These are phyloP conservation scores for Parachlorella kessleri DNA, from an alignment of 139 green algal species.

Conservation along the genomic window DNA sequence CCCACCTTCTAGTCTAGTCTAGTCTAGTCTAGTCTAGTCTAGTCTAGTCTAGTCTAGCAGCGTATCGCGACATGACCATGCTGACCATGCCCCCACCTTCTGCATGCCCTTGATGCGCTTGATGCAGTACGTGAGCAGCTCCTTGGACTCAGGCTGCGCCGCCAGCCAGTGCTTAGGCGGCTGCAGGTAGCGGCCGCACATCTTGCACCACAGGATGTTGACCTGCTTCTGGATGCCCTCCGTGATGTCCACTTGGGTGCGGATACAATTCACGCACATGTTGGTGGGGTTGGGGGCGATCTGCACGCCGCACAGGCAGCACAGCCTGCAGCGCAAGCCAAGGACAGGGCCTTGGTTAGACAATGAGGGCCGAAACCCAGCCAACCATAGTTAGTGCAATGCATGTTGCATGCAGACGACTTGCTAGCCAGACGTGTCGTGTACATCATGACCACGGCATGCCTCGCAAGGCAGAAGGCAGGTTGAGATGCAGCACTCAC, in stretches of 20 bases:
- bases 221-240: slow-evolving; percentile 93
- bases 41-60: too few species aligned
- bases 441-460: not conserved
- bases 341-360: too few species aligned
- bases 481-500: slow-evolving; percentile 50
- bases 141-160: slow-evolving; percentile 93
- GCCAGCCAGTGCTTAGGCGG: slow-evolving; percentile 94
- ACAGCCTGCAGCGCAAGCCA: slow-evolving; percentile 57
- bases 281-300: slow-evolving; percentile 95
- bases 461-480: not conserved
- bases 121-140: slow-evolving; percentile 97
- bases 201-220: slow-evolving; percentile 91
- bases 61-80: too few species aligned
- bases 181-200: slow-evolving; percentile 94
- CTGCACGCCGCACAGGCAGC: slow-evolving; percentile 91
- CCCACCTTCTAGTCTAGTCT: too few species aligned
- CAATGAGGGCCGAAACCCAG: not conserved
- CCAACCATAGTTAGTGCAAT: not conserved
- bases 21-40: too few species aligned
- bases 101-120: slow-evolving; percentile 91
- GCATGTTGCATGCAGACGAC: not conserved
- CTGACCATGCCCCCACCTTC: slow-evolving; percentile 63
- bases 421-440: not conserved
- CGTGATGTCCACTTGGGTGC: slow-evolving; percentile 97
- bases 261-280: slow-evolving; percentile 99